Evolutionary conservation across 2,329 filamentous ascomycete genomes (phyloP), one percentile per base, ranked within the genome.

Genomic region (Coniochaeta pulveracea): DNA sequence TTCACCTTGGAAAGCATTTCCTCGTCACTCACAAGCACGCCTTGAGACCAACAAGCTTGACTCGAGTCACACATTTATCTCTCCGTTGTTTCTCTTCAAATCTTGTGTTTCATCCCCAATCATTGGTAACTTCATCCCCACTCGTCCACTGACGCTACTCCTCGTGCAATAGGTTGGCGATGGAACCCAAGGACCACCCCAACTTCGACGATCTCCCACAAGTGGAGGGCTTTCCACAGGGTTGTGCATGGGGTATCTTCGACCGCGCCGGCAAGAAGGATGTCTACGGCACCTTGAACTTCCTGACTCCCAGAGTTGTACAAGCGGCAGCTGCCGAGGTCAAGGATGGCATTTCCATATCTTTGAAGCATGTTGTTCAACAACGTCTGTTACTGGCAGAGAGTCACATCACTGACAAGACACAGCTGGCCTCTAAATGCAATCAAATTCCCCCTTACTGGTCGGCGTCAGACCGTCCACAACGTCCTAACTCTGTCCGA

Each of bases 201-300:
- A 56, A 63, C 43, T 64, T 60, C 35, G 60, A 64, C 32, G 39
- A 51, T 39, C 51, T 66, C 6, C 61, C 61, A 10, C 41, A 43
- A 26, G 58, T 66, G 9, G 40, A 58, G 11, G 57, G 52, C 16
- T 62, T 64, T 54, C 61, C 60, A 0, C 54, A 63, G 31, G 62
- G 64, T 8, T 69, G 63, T 34, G 61, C 61, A 4, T 72, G 67
- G 68, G 66, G 68, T 2, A 8, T 71, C 4, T 69, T 69, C 35
- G 65, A 69, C 48, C 60, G 59, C 33, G 55, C 63, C 34, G 64
- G 62, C 10, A 49, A 61, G 33, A 66, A 66, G 27, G 68, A 73
- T 28, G 40, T 61, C 14, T 45, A 65, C 6, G 69, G 68, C 4
- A 71, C 66, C 0, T 48, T 73, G 17, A 73, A 74, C 44, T 56